Base-by-base conservation (phyloP, 257 asterid species). In the Petunia axillaris region DNA sequence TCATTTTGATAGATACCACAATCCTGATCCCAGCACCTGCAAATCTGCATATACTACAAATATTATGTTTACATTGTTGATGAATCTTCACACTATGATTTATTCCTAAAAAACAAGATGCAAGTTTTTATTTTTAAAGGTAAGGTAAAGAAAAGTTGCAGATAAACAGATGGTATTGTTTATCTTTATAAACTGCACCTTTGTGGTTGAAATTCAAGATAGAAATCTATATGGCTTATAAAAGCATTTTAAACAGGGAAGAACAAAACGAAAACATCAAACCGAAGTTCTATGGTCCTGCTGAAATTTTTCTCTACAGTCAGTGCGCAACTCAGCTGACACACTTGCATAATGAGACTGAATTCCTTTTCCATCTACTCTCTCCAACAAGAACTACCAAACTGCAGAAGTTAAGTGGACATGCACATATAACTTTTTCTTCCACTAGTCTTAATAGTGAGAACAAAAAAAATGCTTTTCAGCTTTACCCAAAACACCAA, bases 401-500 rank as follows among this genome's bases (percentile, higher is more conserved):
- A 62, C 66, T 35, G 66, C 41, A 25, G 65, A 8, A 62, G 7
- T 63, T 36, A 63, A 63, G n/a, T 63, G 43, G 43, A 36, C 36
- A 63, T 63, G 68, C 68, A 63, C 68, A 41, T 63, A 63, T 36
- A 3, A 63, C 8, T 36, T 59, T 59, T 63, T n/a, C 67, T 14
- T 35, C 9, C 68, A 63, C 43, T 3, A 63, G 66, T 36, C 36
- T 16, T 63, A 15, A 2, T 1, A n/a, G 68, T 8, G 14, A 4
- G n/a, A 63, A 36, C 25, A 25, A 25, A 25, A 25, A 25, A 25
- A 25, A 25, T 25, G 25, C 25, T 25, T 25, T 25, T 25, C 25
- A 25, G 25, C 25, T 25, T 25, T 63, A 36, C 36, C 43, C 68
- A 63, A 36, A 36, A 8, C 41, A 63, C 7, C n/a, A 63, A 9